These are phyloP conservation scores for Scedosporium aurantiacum DNA, from an alignment of 2,329 filamentous ascomycete genomes.

Conservation along the genomic window DNA sequence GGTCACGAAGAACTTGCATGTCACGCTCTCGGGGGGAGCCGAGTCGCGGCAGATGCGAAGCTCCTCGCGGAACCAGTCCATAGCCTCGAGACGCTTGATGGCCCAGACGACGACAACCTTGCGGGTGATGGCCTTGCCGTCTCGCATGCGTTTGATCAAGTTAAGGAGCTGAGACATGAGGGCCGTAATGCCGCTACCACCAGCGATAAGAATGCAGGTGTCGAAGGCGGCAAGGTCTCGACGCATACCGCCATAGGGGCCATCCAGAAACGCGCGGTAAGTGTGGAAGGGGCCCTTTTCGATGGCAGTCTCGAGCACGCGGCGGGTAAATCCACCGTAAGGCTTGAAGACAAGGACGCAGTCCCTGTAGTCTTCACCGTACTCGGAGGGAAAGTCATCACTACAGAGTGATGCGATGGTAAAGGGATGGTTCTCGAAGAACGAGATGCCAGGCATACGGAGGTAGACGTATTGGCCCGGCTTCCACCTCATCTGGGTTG, in stretches of 20 bases:
- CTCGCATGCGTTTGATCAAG: slow-evolving; percentile 92
- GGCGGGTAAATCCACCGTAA: slow-evolving; percentile 79
- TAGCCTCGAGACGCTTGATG: slow-evolving; percentile 77
- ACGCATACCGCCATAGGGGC: slow-evolving; percentile 90
- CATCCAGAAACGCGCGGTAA: slow-evolving; percentile 85
- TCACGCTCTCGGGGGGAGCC: slow-evolving; percentile 77
- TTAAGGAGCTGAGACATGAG: slow-evolving; percentile 84
- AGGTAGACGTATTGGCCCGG: slow-evolving; percentile 93
- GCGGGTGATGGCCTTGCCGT: slow-evolving; percentile 85
- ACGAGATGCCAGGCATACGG: slow-evolving; percentile 81
- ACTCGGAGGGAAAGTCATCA: slow-evolving; percentile 85
- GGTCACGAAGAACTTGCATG: slow-evolving; percentile 92
- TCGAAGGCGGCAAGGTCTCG: slow-evolving; percentile 85
- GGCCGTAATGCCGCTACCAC: slow-evolving; percentile 88
- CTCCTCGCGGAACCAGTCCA: slow-evolving; percentile 98
- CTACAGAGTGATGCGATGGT: slow-evolving; percentile 89
- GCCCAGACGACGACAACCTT: slow-evolving; percentile 92
- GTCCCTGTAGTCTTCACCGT: slow-evolving; percentile 78
- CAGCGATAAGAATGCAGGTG: slow-evolving; percentile 83
- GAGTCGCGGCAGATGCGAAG: slow-evolving; percentile 82
- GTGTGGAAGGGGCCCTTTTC: slow-evolving; percentile 84
- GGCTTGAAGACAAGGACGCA: slow-evolving; percentile 87
- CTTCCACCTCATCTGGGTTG: slow-evolving; percentile 84
- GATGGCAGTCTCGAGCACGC: slow-evolving; percentile 71
- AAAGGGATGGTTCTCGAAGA: slow-evolving; percentile 91